These are phyloP conservation scores for Aspergillus puulaauensis DNA, from an alignment of 2,329 filamentous ascomycete genomes.

Conservation along the genomic window DNA sequence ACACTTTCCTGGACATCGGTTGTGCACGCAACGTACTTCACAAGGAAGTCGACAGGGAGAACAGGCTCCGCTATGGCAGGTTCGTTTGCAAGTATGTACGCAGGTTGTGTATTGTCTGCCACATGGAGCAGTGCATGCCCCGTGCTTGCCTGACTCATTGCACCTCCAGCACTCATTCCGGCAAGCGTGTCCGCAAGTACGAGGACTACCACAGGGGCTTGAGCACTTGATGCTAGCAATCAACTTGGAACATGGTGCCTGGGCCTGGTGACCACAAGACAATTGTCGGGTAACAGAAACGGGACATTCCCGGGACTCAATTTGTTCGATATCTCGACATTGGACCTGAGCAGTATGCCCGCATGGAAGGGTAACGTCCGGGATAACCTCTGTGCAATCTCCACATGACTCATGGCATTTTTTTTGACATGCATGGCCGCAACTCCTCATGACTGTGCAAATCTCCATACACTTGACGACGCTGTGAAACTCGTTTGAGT, in stretches of 20 bases:
- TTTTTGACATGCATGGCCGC: conserved; percentile 13
- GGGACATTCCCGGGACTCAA: neutral
- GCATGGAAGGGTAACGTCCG: conserved; percentile 5
- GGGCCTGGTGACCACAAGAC: neutral
- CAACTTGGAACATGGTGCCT: conserved; percentile 1
- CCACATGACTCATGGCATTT: conserved; percentile 13
- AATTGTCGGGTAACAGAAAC: neutral
- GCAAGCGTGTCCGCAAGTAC: conserved; percentile 5
- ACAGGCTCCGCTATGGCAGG: conserved; percentile 3
- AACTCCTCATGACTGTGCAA: conserved; percentile 7
- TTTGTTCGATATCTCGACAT: neutral
- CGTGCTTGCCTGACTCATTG: neutral
- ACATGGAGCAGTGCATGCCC: conserved; percentile 1
- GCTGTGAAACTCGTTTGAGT: conserved; percentile 9
- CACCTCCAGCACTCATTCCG: conserved; percentile 3
- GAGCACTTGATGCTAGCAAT: neutral
- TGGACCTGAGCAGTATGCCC: conserved; percentile 7
- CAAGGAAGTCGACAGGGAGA: conserved; percentile 5
- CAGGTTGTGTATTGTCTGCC: conserved; percentile 3
- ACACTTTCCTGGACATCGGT: conserved; percentile 14
- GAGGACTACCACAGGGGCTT: neutral
- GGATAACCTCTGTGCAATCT: neutral
- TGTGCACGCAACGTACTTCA: conserved; percentile 14
- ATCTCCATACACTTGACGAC: conserved; percentile 9
- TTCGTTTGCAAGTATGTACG: neutral